Evolutionary conservation across 2,329 filamentous ascomycete genomes (phyloP).

Genomic region (Sporothrix pallida): DNA sequence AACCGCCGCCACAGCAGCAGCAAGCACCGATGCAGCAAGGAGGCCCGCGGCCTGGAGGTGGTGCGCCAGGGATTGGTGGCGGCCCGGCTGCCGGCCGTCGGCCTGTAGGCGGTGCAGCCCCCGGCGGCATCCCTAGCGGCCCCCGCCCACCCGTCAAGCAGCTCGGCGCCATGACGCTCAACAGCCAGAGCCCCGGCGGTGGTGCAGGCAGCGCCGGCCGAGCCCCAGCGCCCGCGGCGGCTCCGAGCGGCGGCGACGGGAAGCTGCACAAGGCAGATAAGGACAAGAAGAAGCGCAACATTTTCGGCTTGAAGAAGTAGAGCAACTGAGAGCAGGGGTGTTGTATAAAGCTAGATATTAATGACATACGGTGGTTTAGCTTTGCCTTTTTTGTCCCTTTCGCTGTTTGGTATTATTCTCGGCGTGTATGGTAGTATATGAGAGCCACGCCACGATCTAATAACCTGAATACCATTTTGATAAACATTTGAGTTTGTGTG

Average conservation of each 20-base stretch:
- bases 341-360: not conserved
- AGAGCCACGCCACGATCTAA: slow-evolving; percentile 5
- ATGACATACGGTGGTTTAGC: not conserved
- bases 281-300: slow-evolving; percentile 47
- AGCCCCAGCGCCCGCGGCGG: slow-evolving; percentile 35
- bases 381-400: not conserved
- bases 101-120: slow-evolving; percentile 33
- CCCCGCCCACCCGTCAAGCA: slow-evolving; percentile 58
- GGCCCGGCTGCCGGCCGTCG: slow-evolving; percentile 8
- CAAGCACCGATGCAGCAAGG: slow-evolving; percentile 36
- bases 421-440: not conserved
- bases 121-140: slow-evolving; percentile 47
- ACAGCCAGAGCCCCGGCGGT: slow-evolving; percentile 41
- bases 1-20: slow-evolving; percentile 52
- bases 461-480: slow-evolving; percentile 8
- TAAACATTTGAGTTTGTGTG: not conserved
- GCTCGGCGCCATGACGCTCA: slow-evolving; percentile 62
- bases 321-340: not conserved
- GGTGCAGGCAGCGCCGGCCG: slow-evolving; percentile 35
- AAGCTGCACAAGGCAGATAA: slow-evolving; percentile 58
- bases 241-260: slow-evolving; percentile 30
- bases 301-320: slow-evolving; percentile 47
- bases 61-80: not conserved
- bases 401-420: not conserved
- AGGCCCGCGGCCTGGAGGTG: slow-evolving; percentile 31